Base-by-base conservation (phyloP, 805 yeast species). In the Metschnikowia shivogae region DNA sequence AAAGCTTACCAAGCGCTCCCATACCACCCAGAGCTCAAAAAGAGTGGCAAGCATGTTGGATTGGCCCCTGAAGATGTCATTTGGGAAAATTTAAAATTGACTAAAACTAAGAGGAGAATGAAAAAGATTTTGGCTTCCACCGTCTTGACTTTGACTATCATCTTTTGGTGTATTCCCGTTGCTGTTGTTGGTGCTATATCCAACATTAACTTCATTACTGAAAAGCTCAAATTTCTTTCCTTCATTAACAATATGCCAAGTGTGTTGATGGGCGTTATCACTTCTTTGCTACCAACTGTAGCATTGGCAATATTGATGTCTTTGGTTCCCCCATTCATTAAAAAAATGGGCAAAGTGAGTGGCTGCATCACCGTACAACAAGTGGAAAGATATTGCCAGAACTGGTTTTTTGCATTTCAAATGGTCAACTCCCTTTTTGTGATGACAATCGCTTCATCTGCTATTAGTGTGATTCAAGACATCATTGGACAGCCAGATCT, bases 131-230 rank as follows among this genome's bases (percentile, higher is more conserved):
- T 76, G 43, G 92, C 95, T 1, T 73, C 72, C 44, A 72, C 86
- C 12, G 68, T 89, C 40, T 72, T 86, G 58, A 80, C 86, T 22
- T 57, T 79, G 47, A 70, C 84, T 65, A 81, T 92, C 49, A 78
- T 92, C 39, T 89, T 89, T 68, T 92, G 98, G 98, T 83, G 96
- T 35, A 82, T 92, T 56, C 99, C 99, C 8, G 97, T 92, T 33
- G 96, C 97, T n/a, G 89, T 89, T 58, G 96, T 92, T 42, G 98
- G 98, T 78, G 77, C 81, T 56, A 84, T 93, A 52, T 92, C 98
- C 20, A 93, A 92, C 66, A 78, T 92, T 55, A 81, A 84, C 53
- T 83, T 76, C 59, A 73, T 89, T 60, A 87, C 86, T 32, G 70
- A 76, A 31, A 81, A 78, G 52, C 78, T 92, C 27, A 88, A 73